Base-by-base conservation (phyloP, 2,329 filamentous ascomycete genomes). In the Grosmannia serpens region DNA sequence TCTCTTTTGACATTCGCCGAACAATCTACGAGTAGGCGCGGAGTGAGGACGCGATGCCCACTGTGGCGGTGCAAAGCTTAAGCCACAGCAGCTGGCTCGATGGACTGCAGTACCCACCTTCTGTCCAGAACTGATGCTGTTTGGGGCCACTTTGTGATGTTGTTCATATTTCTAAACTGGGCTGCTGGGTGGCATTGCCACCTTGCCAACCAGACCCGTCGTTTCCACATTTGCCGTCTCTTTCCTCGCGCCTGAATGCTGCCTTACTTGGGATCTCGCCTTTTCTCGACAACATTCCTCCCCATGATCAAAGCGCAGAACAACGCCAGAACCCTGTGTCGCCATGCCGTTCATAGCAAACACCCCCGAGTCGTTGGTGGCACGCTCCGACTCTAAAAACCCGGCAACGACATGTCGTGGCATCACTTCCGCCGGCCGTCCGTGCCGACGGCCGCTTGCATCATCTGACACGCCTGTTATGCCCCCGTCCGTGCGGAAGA, bases 401-500 rank as follows among this genome's bases (percentile, higher is more conserved):
- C 86, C 91, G 2, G 78, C 82, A 1, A 87, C 85, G 15, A 96
- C 91, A 69, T 99, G 94, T 73, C 85, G 86, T 73, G 94, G 94
- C 59, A 83, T 97, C 62, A 96, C 91, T 4, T 79, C 84, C 31
- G 83, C 79, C 64, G 94, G 94, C n/a, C 81, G 85, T 55, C 88
- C 89, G 13, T 99, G 94, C 74, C 84, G 92, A 63, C 82, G 90
- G 56, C 77, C 85, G 7, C 75, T 95, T 41, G 76, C 80, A 24
- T 72, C 81, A 11, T 74, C 65, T 1, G 57, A 70, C 59, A 61
- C 65, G 60, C 56, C 69, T 67, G 65, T 61, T 64, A 60, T 38
- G 11, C 17, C 24, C 15, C 26, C 33, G 31, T 20, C 11, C 26
- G 9, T 17, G 7, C n/a, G 15, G 4, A 27, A 9, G 11, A 13